A percentile compares a stretch with the other conserved stretches of the same genome.
Conservation (phyloP, 345 rosid genomes). For the Lepidium aucheri region DNA sequence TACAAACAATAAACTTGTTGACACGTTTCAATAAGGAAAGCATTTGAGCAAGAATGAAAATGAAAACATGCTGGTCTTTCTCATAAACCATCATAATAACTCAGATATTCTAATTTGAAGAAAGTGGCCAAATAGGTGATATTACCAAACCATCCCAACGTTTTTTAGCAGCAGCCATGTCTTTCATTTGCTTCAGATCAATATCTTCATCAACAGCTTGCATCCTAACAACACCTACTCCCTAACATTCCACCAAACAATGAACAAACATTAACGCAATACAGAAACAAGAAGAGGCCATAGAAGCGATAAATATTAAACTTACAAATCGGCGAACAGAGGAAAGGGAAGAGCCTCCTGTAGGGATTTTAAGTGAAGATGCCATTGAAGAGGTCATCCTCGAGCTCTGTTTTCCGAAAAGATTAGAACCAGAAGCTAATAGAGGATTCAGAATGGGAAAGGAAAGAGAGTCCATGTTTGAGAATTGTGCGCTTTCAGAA, state of each 20-base stretch:
- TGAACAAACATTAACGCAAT: background rate
- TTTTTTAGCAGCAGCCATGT: constrained; percentile 88
- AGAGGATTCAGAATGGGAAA: constrained; percentile 26
- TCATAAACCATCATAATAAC: background rate
- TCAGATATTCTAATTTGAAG: background rate
- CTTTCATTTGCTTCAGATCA: constrained; percentile 84
- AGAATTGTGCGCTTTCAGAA: background rate
- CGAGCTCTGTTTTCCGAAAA: constrained; percentile 1
- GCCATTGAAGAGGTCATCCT: constrained; percentile 7
- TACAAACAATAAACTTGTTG: background rate
- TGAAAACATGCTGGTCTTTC: background rate
- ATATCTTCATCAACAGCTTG: constrained; percentile 62
- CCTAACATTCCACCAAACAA: constrained; percentile 24
- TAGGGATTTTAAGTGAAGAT: background rate
- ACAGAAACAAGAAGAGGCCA: constrained; percentile 6
- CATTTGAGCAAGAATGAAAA: background rate
- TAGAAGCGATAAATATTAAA: constrained; percentile 14
- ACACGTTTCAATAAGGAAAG: background rate
- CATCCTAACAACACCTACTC: constrained; percentile 38
- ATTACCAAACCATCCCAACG: constrained; percentile 90
- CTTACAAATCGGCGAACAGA: constrained; percentile 19
- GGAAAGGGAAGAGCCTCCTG: background rate
- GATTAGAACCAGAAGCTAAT: constrained; percentile 10
- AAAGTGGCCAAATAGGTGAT: background rate
- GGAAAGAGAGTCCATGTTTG: constrained; percentile 21